A percentile compares a stretch with the other conserved stretches of the same genome.
Conservation (phyloP, 768 basidiomycete species). For the Rhodotorula diobovata region DNA sequence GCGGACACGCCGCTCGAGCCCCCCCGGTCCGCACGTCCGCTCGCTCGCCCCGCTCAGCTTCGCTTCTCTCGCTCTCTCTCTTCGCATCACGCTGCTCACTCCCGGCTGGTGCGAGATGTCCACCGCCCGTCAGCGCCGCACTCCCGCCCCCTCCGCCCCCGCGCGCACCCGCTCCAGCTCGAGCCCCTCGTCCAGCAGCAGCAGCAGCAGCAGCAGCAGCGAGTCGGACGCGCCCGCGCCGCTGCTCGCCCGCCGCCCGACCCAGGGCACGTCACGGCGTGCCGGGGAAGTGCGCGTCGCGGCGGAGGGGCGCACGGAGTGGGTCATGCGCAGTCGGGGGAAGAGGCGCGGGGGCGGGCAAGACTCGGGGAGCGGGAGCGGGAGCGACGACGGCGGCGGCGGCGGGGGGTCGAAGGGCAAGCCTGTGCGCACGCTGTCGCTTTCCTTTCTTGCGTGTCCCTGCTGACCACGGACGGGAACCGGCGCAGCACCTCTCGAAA, state of each 20-base stretch:
- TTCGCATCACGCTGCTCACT: background rate
- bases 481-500: background rate
- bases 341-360: background rate
- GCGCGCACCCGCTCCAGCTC: no score
- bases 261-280: no score
- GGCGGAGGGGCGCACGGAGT: background rate
- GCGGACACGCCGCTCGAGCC: no score
- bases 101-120: no score
- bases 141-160: background rate
- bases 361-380: background rate
- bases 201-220: no score
- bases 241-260: no score
- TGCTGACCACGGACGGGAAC: background rate
- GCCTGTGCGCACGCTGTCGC: background rate
- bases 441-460: background rate
- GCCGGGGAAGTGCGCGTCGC: no score
- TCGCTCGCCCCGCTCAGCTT: background rate
- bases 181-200: background rate
- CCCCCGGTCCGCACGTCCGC: no score
- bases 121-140: no score
- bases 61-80: background rate
- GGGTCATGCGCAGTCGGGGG: background rate
- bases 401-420: background rate
- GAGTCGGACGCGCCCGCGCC: background rate
- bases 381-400: background rate